Base-by-base conservation (phyloP, 2,329 filamentous ascomycete genomes). In the Kalaharituber pfeilii region DNA sequence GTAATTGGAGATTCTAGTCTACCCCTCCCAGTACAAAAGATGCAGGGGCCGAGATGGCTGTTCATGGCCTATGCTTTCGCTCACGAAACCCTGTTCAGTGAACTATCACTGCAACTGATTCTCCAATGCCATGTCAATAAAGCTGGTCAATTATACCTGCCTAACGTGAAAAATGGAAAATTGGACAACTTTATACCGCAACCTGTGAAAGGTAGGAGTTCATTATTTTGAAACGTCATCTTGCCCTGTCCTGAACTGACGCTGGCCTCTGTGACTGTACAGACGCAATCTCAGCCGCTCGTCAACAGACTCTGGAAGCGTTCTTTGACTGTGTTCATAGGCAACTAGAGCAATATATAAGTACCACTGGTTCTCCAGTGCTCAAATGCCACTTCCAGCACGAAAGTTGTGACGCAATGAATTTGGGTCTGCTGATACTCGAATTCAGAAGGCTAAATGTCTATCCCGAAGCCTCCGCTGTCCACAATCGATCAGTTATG, bases 1-100 rank as follows among this genome's bases (percentile, higher is more conserved):
- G 4, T 3, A 39, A 18, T 9, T 13, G 65, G 54, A 57, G 72
- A 54, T 60, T 62, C 22, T 1, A 1, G 30, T 36, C n/a, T n/a
- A n/a, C n/a, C n/a, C n/a, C n/a, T n/a, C n/a, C n/a, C n/a, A n/a
- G n/a, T n/a, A n/a, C n/a, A n/a, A n/a, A n/a, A n/a, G n/a, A 36
- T 39, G 13, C 4, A 13, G 13, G 33, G 33, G 42, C 42, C 42
- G 24, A 25, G 25, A 22, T 47, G 42, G 42, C 3, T 47, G 18
- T 47, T 47, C 5, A 47, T 47, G 18, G 42, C 42, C 13, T 47
- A 47, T 47, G 42, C 42, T 5, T 47, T 47, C 25, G 42, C n/a
- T 6, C 33, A 39, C 20, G 33, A 39, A 18, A 39, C 33, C 20
- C 2, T 39, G 4, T 39, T 39, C 33, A 39, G 13, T 13, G 8